These are phyloP conservation scores for Fraxinus pennsylvanica DNA, from an alignment of 257 asterid species.

Conservation along the genomic window DNA sequence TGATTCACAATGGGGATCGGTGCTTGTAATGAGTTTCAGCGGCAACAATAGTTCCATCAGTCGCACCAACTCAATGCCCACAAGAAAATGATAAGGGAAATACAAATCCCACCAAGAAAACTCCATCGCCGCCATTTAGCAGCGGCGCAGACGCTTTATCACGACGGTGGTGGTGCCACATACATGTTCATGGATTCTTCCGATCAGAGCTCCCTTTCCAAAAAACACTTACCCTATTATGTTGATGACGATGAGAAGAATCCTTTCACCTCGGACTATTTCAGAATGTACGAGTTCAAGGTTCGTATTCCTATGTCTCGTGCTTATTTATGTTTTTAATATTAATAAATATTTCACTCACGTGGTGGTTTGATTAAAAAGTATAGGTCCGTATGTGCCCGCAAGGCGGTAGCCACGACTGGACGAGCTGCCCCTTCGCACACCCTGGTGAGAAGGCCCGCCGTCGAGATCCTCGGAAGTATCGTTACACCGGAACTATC, in stretches of 20 bases:
- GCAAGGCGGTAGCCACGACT: conserved; percentile 89
- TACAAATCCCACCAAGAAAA: conserved; percentile 81
- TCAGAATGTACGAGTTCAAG: conserved; percentile 89
- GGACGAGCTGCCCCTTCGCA: conserved; percentile 97
- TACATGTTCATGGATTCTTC: conserved; percentile 45
- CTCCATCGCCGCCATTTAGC: conserved; percentile 51
- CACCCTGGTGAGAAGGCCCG: conserved; percentile 97
- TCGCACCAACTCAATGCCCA: conserved; percentile 70
- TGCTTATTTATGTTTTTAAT: neutral
- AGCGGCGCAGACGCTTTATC: neutral
- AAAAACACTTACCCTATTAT: conserved; percentile 70
- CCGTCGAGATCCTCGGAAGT: conserved; percentile 80
- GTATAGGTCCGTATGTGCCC: conserved; percentile 58
- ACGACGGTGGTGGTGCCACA: neutral
- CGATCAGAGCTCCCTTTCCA: conserved; percentile 51
- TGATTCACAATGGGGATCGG: conserved; percentile 44
- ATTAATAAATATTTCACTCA: neutral
- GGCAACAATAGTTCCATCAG: conserved; percentile 56
- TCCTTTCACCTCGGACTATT: conserved; percentile 82
- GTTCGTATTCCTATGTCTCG: conserved; percentile 14
- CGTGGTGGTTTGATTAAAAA: neutral
- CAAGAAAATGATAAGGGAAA: conserved; percentile 66
- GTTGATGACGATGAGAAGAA: conserved; percentile 47
- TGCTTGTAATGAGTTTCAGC: conserved; percentile 46
- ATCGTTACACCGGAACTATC: conserved; percentile 70